These are phyloP conservation scores for Penicillium sp. DNA, from an alignment of 2,329 filamentous ascomycete genomes.

Conservation along the genomic window DNA sequence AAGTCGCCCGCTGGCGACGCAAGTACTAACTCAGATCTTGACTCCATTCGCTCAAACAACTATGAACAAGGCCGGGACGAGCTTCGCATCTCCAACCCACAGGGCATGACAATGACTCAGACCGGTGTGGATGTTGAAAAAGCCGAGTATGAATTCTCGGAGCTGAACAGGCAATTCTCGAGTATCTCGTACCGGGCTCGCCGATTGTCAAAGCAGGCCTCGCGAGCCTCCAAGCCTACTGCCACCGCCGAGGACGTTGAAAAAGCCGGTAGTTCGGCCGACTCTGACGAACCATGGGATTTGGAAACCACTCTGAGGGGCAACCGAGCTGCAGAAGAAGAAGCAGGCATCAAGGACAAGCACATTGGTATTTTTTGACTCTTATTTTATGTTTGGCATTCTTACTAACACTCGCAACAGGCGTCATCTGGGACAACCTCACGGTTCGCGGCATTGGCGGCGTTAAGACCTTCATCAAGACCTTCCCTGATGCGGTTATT, in stretches of 20 bases:
- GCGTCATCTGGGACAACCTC: conserved; percentile 75
- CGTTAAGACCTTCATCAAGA: conserved; percentile 69
- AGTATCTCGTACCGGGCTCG: conserved; percentile 41
- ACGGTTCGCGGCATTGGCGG: conserved; percentile 77
- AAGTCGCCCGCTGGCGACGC: conserved; percentile 18
- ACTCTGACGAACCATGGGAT: conserved; percentile 66
- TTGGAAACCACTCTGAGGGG: conserved; percentile 74
- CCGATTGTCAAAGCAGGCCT: conserved; percentile 38
- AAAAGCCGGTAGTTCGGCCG: conserved; percentile 51
- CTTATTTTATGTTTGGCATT: background rate
- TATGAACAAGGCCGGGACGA: conserved; percentile 37
- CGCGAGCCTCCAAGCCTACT: conserved; percentile 29
- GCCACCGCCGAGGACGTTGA: conserved; percentile 56
- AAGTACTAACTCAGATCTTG: conserved; percentile 31
- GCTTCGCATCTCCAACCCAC: conserved; percentile 33
- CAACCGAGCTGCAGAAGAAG: conserved; percentile 68
- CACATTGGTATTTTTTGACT: conserved; percentile 57
- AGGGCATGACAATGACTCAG: conserved; percentile 36
- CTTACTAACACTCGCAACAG: conserved; percentile 26
- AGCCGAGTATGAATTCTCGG: conserved; percentile 47
- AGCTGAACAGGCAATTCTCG: conserved; percentile 44
- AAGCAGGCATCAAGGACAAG: conserved; percentile 79
- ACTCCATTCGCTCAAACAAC: conserved; percentile 27
- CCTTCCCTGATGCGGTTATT: conserved; percentile 76
- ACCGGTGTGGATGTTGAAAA: conserved; percentile 50